phyloP scores from a whole-genome alignment of 2,329 filamentous ascomycete genomes.

The Sporothrix euskadiensis region DNA sequence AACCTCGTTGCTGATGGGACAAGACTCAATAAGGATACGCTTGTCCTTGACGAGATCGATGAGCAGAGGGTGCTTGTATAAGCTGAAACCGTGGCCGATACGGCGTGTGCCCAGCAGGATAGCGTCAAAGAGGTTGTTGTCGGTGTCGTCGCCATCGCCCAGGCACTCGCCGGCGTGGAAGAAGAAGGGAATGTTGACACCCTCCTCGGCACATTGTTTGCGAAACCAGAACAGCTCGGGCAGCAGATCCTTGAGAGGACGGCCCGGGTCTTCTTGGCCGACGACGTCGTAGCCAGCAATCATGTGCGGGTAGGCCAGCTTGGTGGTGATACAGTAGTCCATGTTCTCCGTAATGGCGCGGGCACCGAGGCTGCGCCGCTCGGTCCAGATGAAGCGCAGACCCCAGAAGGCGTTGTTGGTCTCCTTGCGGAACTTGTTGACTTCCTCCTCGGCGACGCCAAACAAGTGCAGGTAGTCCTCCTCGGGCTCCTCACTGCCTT shows the following conservation, averaged over 20 bases:
- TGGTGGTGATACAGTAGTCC: slow-evolving; percentile 83
- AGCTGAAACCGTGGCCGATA: slow-evolving; percentile 84
- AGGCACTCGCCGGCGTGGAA: slow-evolving; percentile 92
- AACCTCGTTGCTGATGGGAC: slow-evolving; percentile 84
- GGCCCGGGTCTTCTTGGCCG: slow-evolving; percentile 79
- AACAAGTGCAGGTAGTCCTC: slow-evolving; percentile 69
- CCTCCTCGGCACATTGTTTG: slow-evolving; percentile 75
- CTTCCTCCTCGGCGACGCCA: slow-evolving; percentile 72
- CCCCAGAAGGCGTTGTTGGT: slow-evolving; percentile 71
- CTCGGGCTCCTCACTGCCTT: slow-evolving; percentile 66
- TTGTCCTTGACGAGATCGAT: slow-evolving; percentile 87
- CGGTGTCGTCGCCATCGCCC: slow-evolving; percentile 70
- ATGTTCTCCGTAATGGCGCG: slow-evolving; percentile 73
- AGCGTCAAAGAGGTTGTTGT: slow-evolving; percentile 84
- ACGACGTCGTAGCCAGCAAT: slow-evolving; percentile 89
- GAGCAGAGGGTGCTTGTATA: slow-evolving; percentile 89
- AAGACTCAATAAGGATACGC: slow-evolving; percentile 84
- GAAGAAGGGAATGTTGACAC: slow-evolving; percentile 86
- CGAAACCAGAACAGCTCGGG: slow-evolving; percentile 93
- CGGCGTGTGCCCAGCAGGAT: slow-evolving; percentile 82
- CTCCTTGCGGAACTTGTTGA: slow-evolving; percentile 70
- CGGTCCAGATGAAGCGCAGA: slow-evolving; percentile 80
- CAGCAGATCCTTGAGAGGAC: slow-evolving; percentile 72
- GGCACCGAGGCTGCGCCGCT: slow-evolving; percentile 63
- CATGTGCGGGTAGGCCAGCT: slow-evolving; percentile 73